Percentiles rank a stretch among this genome's conserved stretches.
Conservation (phyloP, 768 basidiomycete genomes). For the Trametes cubensis region DNA sequence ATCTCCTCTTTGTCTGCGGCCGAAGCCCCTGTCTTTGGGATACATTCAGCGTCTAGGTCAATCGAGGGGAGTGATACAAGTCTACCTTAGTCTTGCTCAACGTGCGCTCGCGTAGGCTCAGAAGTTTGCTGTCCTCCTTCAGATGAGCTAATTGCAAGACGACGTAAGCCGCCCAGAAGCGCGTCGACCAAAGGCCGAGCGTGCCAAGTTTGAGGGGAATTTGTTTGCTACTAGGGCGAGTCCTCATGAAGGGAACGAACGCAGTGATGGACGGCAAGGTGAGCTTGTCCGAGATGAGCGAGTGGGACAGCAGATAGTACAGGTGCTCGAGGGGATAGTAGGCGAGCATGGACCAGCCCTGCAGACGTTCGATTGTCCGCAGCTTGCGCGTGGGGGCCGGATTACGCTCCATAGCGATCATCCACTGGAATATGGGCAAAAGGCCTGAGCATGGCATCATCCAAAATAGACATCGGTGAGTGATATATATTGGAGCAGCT, state of each 20-base stretch:
- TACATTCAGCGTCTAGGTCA: not conserved
- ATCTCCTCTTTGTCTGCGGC: slow-evolving; percentile 58
- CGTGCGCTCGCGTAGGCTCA: slow-evolving; percentile 55
- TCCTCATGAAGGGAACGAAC: slow-evolving; percentile 25
- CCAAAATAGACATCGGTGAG: not conserved
- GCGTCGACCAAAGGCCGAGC: slow-evolving; percentile 70
- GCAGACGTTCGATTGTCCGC: slow-evolving; percentile 76
- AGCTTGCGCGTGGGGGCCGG: slow-evolving; percentile 71
- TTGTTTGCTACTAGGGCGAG: slow-evolving; percentile 32
- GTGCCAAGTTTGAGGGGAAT: slow-evolving; percentile 49
- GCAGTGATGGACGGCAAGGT: slow-evolving; percentile 48
- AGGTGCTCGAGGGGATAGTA: slow-evolving; percentile 83
- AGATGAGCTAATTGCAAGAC: slow-evolving; percentile 76
- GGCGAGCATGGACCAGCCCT: slow-evolving; percentile 75
- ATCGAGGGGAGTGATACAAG: not conserved
- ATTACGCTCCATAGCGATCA: slow-evolving; percentile 71
- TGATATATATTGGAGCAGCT: too few species aligned
- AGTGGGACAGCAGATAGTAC: slow-evolving; percentile 63
- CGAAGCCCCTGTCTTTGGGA: slow-evolving; percentile 38
- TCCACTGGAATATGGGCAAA: slow-evolving; percentile 80
- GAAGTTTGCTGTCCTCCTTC: slow-evolving; percentile 63
- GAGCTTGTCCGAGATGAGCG: slow-evolving; percentile 56
- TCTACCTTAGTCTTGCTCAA: slow-evolving; percentile 60
- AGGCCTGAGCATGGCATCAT: slow-evolving; percentile 48
- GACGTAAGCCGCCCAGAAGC: slow-evolving; percentile 83